These are phyloP conservation scores for Epichloe elymi DNA, from an alignment of 2,329 filamentous ascomycete species.

Conservation along the genomic window DNA sequence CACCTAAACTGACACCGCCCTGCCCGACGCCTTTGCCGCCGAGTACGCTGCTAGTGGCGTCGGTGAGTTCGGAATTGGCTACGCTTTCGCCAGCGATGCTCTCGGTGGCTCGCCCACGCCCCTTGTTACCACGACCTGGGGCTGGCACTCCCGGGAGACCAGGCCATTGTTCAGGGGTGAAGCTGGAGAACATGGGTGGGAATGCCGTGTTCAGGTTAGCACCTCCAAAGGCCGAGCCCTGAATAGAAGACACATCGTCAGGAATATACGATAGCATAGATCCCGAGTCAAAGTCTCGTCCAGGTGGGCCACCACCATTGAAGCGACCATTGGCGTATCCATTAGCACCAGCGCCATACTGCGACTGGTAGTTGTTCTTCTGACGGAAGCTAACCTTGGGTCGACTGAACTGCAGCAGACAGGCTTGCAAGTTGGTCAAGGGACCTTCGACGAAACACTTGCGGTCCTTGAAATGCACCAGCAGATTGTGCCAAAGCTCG, in stretches of 20 bases:
- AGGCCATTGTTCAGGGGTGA: conserved; percentile 81
- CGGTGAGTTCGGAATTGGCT: conserved; percentile 79
- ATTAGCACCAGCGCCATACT: conserved; percentile 39
- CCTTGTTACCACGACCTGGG: conserved; percentile 52
- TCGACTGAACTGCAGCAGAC: conserved; percentile 84
- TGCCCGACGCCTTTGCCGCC: conserved; percentile 64
- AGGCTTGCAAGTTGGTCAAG: conserved; percentile 89
- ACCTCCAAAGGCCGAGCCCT: conserved; percentile 80
- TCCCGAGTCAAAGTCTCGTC: conserved; percentile 57
- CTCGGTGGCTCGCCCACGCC: conserved; percentile 52
- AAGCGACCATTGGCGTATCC: conserved; percentile 28
- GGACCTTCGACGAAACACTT: conserved; percentile 95
- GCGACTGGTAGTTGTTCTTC: conserved; percentile 63
- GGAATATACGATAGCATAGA: conserved; percentile 93
- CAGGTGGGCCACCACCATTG: conserved; percentile 25
- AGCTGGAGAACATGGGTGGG: conserved; percentile 90
- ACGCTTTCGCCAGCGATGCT: conserved; percentile 88
- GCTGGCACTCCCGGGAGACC: conserved; percentile 53
- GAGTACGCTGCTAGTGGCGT: conserved; percentile 66
- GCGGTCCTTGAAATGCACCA: conserved; percentile 92
- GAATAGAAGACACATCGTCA: conserved; percentile 91
- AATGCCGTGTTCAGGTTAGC: conserved; percentile 63
- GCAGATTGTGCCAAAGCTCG: conserved; percentile 89
- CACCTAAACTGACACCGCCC: conserved; percentile 74
- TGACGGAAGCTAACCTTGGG: conserved; percentile 90